phyloP scores from a whole-genome alignment of 1,284 basidiomycete genomes.

The Malassezia yamatoensis region DNA sequence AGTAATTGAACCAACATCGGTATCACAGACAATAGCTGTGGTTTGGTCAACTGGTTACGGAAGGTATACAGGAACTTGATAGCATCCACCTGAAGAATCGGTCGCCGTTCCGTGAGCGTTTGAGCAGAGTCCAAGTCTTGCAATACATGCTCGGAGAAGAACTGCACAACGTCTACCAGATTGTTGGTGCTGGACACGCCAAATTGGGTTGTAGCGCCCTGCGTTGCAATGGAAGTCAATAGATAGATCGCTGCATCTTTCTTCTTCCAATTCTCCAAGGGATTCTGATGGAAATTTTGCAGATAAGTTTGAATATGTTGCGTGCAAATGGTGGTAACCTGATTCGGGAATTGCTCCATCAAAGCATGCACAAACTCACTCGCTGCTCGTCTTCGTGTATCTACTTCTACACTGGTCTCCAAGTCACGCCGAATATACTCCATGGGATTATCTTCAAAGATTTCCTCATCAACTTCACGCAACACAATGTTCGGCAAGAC shows the following conservation, averaged over 20 bases:
- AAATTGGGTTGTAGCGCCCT: constrained; percentile 61
- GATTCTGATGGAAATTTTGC: constrained; percentile 56
- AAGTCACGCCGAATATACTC: constrained; percentile 89
- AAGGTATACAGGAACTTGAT: constrained; percentile 65
- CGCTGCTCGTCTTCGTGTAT: constrained; percentile 80
- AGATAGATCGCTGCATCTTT: constrained; percentile 96
- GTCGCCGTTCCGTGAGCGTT: constrained; percentile 45
- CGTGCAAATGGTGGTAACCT: constrained; percentile 75
- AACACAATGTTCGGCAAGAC: constrained; percentile 84
- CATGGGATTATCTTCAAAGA: constrained; percentile 93
- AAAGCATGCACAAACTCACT: constrained; percentile 83
- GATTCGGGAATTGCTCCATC: constrained; percentile 66
- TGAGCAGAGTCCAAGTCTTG: constrained; percentile 61
- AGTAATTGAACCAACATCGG: constrained; percentile 80
- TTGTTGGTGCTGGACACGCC: constrained; percentile 88
- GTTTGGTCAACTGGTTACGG: constrained; percentile 83
- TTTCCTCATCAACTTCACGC: constrained; percentile 80
- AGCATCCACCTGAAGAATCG: constrained; percentile 88
- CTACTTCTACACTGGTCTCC: constrained; percentile 54
- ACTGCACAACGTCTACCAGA: constrained; percentile 83
- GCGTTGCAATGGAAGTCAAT: constrained; percentile 77
- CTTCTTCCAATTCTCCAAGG: constrained; percentile 69
- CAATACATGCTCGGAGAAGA: constrained; percentile 85
- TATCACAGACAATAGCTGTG: constrained; percentile 80
- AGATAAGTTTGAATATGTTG: constrained; percentile 71